Evolutionary conservation across 2,329 filamentous ascomycete species (phyloP), one percentile per base, ranked within the genome.

Genomic region (Aspergillus felis): DNA sequence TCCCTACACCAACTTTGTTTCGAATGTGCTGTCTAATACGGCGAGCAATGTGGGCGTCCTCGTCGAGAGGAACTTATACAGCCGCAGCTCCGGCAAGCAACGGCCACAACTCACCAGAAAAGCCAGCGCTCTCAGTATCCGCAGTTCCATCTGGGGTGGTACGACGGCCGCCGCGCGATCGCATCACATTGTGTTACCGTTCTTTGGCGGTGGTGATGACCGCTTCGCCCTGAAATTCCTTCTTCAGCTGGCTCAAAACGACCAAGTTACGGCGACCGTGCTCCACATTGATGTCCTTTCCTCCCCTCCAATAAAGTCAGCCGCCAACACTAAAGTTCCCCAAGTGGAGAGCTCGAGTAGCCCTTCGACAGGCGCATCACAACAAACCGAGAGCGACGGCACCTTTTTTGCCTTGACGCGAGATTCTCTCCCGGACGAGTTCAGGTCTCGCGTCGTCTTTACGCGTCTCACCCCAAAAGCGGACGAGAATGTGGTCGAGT

Each of bases 181-280:
- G 38, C 91, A 96, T 69, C 91, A 93, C 70, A 82, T 97, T 63
- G 92, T 96, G 71, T 80, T 96, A 54, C 89, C 92, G 0, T 97
- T 91, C 75, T 87, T 96, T 58, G 92, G 93, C 20, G 90, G 90
- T 8, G 77, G 81, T 1, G 94, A 99, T 68, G 93, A 97, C 68
- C 84, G 86, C 7, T 84, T 88, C 4, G 92, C 92, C 0, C 81
- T 97, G 0, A 82, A 87, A 1, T 84, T 97, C 25, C 88, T 93
- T 3, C 80, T 97, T 3, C 93, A 97, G 68, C 82, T 99, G 0
- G 90, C 88, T 0, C 86, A 88, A 70, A 94, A 92, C 66, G 82
- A 85, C 3, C 84, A 89, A 47, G 85, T 96, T 27, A 92, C 90
- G 0, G 90, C 87, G 0, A 93, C 90, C 0, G 82, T 97, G 32